Base-by-base conservation (phyloP, 495 filamentous ascomycete species). In the Copromyces sp. region DNA sequence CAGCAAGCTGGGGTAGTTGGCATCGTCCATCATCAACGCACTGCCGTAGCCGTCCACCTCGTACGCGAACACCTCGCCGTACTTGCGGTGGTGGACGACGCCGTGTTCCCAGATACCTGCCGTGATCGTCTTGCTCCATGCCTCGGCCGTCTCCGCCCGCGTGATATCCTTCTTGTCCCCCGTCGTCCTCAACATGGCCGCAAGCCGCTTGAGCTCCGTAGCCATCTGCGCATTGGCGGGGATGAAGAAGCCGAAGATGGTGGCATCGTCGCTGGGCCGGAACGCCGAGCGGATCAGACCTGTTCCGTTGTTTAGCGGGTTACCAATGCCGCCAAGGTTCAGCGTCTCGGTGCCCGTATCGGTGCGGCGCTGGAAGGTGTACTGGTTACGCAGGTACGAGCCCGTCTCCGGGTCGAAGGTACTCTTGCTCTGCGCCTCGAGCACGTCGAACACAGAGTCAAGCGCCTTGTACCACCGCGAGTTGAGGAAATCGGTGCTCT, bases 41-140 rank as follows among this genome's bases (percentile, higher is more conserved):
- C 92, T 94, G 68, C 95, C 96, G 76, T 95, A 99, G 1, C 95
- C 95, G 79, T 99, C 95, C 16, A 98, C 93, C 81, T 99, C 95
- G 78, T 91, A 99, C 7, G 95, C 95, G 79, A 97, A 99, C 4
- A 99, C 95, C 29, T 91, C 84, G 39, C 96, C 96, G 74, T 90
- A 97, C 53, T 87, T 90, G 74, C 90, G 87, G 77, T 97, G 94
- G 4, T 84, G 81, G n/a, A 98, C 91, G 14, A 97, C 90, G n/a
- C 92, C 95, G 76, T 98, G 89, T 73, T 96, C 90, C 86, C 90
- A 93, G 47, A 99, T 87, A 3, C 93, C 94, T 38, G 89, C 85
- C 20, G 87, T 87, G 40, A 99, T 94, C 3, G 81, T 83, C 70
- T 89, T 83, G 69, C 90, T 90, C 75, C 92, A 90, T n/a, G 82